A percentile compares a stretch with the other conserved stretches of the same genome.
Conservation (phyloP, 176 grass and related monocot species). For the Avena insularis region DNA sequence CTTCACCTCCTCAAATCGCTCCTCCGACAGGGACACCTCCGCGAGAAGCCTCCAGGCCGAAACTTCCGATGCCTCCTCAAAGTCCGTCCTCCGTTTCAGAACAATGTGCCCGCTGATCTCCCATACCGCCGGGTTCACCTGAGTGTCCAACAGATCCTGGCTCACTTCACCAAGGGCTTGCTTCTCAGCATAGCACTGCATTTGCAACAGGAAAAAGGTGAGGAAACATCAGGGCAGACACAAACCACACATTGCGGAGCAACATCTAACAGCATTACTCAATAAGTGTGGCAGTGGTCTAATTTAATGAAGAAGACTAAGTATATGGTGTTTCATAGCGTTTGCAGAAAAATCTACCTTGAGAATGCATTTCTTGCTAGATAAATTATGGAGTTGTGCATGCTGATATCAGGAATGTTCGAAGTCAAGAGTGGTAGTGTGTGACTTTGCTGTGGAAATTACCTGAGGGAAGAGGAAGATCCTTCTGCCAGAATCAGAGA, state of each 20-base stretch:
- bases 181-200: conserved; percentile 82
- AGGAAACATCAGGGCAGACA: conserved; percentile 4
- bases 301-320: background rate
- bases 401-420: background rate
- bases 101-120: conserved; percentile 88
- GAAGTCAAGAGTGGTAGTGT: background rate
- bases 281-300: background rate
- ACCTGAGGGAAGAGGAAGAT: conserved; percentile 82
- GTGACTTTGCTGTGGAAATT: conserved; percentile 8
- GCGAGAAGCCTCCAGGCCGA: conserved; percentile 71
- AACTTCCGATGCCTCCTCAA: conserved; percentile 69
- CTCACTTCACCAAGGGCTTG: conserved; percentile 72
- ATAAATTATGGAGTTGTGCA: background rate
- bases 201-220: conserved; percentile 14
- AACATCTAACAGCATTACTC: background rate
- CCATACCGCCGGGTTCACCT: conserved; percentile 86
- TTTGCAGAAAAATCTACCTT: background rate
- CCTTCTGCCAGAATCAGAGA: conserved; percentile 60
- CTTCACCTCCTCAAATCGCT: conserved; percentile 76
- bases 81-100: conserved; percentile 65
- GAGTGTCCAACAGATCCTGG: conserved; percentile 74
- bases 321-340: background rate
- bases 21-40: conserved; percentile 79
- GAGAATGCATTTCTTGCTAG: conserved; percentile 1
- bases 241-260: background rate